Percentiles rank a stretch among this genome's conserved stretches.
Evolutionary conservation across 108 stramenopile genomes (phyloP).

Genomic region (Cylindrotheca closterium): DNA sequence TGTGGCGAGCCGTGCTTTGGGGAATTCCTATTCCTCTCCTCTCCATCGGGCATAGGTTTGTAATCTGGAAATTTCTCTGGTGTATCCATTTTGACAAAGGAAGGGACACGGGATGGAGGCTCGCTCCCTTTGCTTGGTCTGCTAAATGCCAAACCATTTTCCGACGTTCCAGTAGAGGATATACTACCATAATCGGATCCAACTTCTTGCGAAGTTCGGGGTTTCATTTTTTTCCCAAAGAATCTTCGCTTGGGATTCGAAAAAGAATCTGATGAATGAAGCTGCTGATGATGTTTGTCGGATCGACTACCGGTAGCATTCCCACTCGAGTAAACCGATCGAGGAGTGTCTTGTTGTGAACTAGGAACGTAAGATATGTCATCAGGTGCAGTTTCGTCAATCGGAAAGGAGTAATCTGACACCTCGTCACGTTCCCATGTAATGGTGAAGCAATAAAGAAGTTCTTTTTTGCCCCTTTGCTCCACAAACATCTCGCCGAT

Average conservation of each 20-base stretch:
- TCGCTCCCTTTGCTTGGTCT: background rate
- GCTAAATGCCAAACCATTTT: background rate
- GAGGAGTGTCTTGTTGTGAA: background rate
- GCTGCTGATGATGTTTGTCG: constrained; percentile 1
- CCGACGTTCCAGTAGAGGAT: constrained; percentile 5
- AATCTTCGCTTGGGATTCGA: background rate
- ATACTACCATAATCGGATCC: constrained; percentile 7
- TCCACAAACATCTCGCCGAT: constrained; percentile 40
- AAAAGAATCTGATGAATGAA: too few relatives aligned
- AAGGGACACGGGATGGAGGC: background rate
- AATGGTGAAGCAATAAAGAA: constrained; percentile 41
- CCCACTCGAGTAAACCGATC: background rate
- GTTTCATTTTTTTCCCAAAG: too few relatives aligned
- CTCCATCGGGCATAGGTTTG: too few relatives aligned
- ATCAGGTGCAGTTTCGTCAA: background rate
- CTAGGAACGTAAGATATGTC: background rate
- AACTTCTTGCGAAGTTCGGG: too few relatives aligned
- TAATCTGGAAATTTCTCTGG: background rate
- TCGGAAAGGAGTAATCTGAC: background rate
- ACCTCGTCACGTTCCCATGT: constrained; percentile 18
- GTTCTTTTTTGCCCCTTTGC: constrained; percentile 18
- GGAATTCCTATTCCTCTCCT: too few relatives aligned
- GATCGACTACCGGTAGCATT: background rate
- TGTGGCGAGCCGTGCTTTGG: too few relatives aligned
- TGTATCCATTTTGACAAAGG: background rate